These are phyloP conservation scores for Skeletonema menzelii DNA, from an alignment of 108 stramenopile genomes.

Conservation along the genomic window DNA sequence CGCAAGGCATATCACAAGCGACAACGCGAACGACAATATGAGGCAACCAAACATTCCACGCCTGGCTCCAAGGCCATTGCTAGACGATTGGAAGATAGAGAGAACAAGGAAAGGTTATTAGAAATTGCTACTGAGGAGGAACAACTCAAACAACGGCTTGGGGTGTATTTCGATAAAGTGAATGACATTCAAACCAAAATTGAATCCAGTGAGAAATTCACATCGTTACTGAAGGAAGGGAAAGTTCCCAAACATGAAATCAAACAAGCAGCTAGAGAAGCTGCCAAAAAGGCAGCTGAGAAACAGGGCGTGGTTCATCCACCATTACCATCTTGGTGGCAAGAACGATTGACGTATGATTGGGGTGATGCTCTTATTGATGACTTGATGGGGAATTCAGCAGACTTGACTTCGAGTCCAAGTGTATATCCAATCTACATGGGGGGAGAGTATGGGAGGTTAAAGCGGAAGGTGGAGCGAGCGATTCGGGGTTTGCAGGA, in stretches of 20 bases:
- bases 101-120: constrained; percentile 15
- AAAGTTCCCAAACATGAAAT: constrained; percentile 21
- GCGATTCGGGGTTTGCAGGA: constrained; percentile 21
- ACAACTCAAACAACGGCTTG: constrained; percentile 31
- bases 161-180: constrained; percentile 45
- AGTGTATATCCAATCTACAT: constrained; percentile 73
- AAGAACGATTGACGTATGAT: constrained; percentile 63
- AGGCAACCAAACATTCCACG: constrained; percentile 55
- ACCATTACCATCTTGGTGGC: constrained; percentile 32
- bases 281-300: constrained; percentile 43
- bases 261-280: constrained; percentile 21
- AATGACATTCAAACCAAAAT: constrained; percentile 27
- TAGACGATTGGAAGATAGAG: constrained; percentile 37
- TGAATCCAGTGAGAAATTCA: constrained; percentile 30
- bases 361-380: constrained; percentile 77
- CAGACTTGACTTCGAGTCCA: constrained; percentile 63
- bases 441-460: constrained; percentile 57
- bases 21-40: constrained; percentile 29
- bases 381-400: constrained; percentile 78
- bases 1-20: constrained; percentile 60
- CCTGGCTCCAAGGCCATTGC: constrained; percentile 73
- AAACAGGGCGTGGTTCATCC: constrained; percentile 29
- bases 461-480: constrained; percentile 49
- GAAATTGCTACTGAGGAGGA: constrained; percentile 56
- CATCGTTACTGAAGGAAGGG: constrained; percentile 13